Evolutionary conservation across 352 stramenopile species (phyloP).

Genomic region (Plasmopara muralis): DNA sequence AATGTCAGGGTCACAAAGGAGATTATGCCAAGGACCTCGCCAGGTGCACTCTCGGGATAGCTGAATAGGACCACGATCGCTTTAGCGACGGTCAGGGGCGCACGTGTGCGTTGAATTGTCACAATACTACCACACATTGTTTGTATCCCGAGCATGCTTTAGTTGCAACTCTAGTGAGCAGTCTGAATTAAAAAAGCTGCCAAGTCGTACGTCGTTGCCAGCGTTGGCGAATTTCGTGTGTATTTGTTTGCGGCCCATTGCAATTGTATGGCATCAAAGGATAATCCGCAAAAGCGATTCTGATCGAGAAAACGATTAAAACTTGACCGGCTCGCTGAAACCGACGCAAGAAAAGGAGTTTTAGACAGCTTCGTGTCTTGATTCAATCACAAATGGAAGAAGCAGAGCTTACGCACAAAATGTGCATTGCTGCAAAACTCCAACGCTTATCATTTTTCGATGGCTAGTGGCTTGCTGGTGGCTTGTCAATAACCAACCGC

Average conservation of each 20-base stretch:
- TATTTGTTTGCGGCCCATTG: constrained; percentile 33
- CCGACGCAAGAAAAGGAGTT: no score
- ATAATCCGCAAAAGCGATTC: constrained; percentile 24
- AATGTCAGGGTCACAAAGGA: constrained; percentile 30
- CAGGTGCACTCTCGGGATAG: constrained; percentile 51
- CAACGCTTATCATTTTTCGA: no score
- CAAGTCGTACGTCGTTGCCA: constrained; percentile 29
- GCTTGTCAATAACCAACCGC: no score
- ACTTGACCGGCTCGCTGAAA: no score
- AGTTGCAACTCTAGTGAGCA: constrained; percentile 34
- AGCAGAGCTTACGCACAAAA: no score
- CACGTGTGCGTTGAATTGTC: constrained; percentile 29
- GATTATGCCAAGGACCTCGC: constrained; percentile 29
- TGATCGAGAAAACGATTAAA: constrained; percentile 35
- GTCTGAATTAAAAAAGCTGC: constrained; percentile 40
- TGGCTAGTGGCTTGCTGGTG: no score
- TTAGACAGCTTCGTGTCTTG: no score
- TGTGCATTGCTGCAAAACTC: no score
- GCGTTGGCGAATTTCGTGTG: constrained; percentile 37
- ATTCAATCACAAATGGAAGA: no score
- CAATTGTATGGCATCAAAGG: constrained; percentile 39
- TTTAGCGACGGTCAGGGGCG: constrained; percentile 28
- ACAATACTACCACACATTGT: constrained; percentile 26
- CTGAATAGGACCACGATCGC: constrained; percentile 40
- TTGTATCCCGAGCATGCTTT: constrained; percentile 35